phyloP scores from a whole-genome alignment of 768 basidiomycete species.

The Lactarius sanguifluus region DNA sequence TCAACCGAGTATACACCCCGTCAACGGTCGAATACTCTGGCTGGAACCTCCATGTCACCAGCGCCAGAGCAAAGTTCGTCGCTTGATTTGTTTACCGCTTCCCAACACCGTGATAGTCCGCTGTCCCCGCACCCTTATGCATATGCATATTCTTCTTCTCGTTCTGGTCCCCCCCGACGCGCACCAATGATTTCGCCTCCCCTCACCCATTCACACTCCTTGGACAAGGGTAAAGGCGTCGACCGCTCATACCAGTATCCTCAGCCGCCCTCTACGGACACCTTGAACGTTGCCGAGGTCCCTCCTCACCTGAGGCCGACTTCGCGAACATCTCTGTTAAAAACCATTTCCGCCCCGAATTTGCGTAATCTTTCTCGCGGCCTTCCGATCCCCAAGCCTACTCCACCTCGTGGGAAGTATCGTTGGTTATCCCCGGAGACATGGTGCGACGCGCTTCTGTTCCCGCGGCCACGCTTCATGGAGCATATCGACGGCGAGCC shows the following conservation, averaged over 20 bases:
- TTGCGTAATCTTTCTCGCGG: conserved; percentile 39
- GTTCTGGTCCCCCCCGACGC: conserved; percentile 24
- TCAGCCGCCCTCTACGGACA: conserved; percentile 17
- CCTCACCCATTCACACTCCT: conserved; percentile 32
- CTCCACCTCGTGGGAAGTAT: conserved; percentile 47
- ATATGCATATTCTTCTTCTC: conserved; percentile 39
- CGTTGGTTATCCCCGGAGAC: conserved; percentile 73
- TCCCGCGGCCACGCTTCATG: conserved; percentile 72
- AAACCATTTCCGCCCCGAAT: conserved; percentile 67
- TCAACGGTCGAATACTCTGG: conserved; percentile 25
- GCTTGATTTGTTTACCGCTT: conserved; percentile 30
- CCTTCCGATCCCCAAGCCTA: conserved; percentile 28
- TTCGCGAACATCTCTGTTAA: conserved; percentile 43
- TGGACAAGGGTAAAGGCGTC: conserved; percentile 31
- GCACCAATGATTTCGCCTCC: conserved; percentile 22
- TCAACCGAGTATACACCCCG: conserved; percentile 32
- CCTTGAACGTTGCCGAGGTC: conserved; percentile 42
- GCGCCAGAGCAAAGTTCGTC: conserved; percentile 19
- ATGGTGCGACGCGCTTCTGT: conserved; percentile 79
- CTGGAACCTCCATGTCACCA: conserved; percentile 24
- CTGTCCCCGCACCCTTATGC: conserved; percentile 52
- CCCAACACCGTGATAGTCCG: conserved; percentile 24
- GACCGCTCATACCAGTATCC: conserved; percentile 31
- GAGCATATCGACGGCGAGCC: conserved; percentile 40
- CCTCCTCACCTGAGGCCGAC: conserved; percentile 36